Conservation (phyloP, 371 early-diverging fungal genomes). For the Rhizoclosmatium hyalinum region DNA sequence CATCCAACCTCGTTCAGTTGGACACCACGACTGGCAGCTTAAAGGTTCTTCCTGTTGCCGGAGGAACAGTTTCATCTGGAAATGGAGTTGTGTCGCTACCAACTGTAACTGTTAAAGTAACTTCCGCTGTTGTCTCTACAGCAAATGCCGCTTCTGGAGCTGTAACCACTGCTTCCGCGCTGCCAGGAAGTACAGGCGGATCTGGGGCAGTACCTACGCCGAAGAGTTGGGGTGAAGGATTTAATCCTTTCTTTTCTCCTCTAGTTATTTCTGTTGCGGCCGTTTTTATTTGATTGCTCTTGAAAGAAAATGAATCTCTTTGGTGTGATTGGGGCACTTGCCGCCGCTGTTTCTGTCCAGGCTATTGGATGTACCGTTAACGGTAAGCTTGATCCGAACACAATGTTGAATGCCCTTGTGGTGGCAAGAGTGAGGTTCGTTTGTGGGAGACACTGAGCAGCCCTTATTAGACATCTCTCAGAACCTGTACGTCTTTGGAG, state of each 20-base stretch:
- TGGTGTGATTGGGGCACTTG: neutral
- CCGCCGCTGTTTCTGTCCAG: neutral
- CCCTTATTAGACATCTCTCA: conserved; percentile 7
- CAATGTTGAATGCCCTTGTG: too few relatives aligned
- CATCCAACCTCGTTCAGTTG: conserved; percentile 9
- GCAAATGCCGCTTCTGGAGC: too few relatives aligned
- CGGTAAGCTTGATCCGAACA: neutral
- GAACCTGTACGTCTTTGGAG: conserved; percentile 28
- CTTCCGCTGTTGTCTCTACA: neutral
- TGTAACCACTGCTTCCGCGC: too few relatives aligned
- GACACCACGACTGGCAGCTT: conserved; percentile 1
- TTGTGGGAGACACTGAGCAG: neutral
- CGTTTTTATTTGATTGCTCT: neutral
- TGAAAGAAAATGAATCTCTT: neutral
- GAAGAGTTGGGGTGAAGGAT: neutral
- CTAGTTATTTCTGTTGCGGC: neutral
- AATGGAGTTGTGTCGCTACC: conserved; percentile 8
- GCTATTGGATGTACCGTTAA: neutral
- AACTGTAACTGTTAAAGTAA: neutral
- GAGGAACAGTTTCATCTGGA: neutral
- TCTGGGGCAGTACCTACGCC: neutral
- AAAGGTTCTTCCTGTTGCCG: conserved; percentile 1
- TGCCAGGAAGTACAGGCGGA: neutral
- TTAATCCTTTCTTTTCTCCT: neutral
- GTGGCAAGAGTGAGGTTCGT: too few relatives aligned